Conservation (phyloP, 2,329 filamentous ascomycete species). For the Chalaropsis thielavioides region DNA sequence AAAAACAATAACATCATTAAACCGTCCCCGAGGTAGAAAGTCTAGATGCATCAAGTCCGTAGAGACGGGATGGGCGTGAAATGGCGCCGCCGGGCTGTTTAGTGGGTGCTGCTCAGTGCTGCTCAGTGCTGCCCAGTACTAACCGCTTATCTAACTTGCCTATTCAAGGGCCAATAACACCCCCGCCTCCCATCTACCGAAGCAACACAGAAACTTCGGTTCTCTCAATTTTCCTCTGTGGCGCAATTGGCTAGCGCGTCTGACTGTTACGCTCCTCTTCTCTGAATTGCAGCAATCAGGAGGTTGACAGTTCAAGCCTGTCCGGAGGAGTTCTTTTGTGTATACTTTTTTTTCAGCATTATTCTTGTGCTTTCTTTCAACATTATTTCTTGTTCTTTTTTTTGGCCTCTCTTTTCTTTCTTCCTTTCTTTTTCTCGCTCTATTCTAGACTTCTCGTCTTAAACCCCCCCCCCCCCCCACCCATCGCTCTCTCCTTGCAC, state of each 20-base stretch:
- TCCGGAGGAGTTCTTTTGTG: constrained; percentile 15
- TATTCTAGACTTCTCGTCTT: not conserved
- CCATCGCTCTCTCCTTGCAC: not conserved
- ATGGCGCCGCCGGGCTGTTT: not conserved
- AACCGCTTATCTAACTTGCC: too few species aligned
- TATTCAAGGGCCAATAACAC: not conserved
- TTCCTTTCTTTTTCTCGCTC: not conserved
- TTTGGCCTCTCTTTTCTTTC: not conserved
- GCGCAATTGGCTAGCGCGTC: constrained; percentile 44
- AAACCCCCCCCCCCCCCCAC: too few species aligned
- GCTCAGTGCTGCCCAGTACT: not conserved
- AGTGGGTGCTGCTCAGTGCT: not conserved
- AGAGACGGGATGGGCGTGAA: too few species aligned
- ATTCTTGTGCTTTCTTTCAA: not conserved
- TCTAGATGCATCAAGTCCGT: too few species aligned
- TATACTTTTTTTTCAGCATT: too few species aligned
- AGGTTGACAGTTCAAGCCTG: constrained; percentile 19
- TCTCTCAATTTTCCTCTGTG: constrained; percentile 24
- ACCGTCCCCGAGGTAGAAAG: too few species aligned
- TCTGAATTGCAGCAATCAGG: constrained; percentile 14
- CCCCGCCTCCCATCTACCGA: not conserved
- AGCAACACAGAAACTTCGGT: not conserved
- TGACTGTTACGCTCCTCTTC: constrained; percentile 34
- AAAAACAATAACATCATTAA: too few species aligned
- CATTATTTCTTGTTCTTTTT: too few species aligned